Evolutionary conservation across 2,329 filamentous ascomycete species (phyloP), one percentile per base, ranked within the genome.

Genomic region (Hypoxylon rubiginosum): DNA sequence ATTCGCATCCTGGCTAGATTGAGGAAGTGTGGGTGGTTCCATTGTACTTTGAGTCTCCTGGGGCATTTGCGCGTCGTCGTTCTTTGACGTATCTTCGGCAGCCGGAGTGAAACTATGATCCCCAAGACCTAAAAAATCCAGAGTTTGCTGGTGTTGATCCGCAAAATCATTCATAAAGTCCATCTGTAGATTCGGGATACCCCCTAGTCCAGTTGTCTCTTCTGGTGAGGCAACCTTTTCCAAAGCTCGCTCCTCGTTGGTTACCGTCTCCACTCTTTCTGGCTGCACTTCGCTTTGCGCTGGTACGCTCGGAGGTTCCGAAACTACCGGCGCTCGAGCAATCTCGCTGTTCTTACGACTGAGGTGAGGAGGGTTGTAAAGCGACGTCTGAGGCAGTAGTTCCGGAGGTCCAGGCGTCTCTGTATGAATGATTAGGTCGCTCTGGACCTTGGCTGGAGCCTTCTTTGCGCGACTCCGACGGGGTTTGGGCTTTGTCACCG

Each of bases 351-450:
- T 62, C 24, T 66, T 67, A 36, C 62, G 62, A 53, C 50, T 60
- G 1, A 64, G 34, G 30, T 71, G 62, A 19, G 76, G 75, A 2
- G 80, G 79, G 50, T 80, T 82, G 68, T 82, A 83, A 7, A 83
- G 74, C 45, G 80, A 82, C 7, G 78, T 82, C 21, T 77, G 77
- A 2, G 82, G 82, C 6, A 84, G 66, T 19, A 83, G 71, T 57
- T 83, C 81, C 2, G 79, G 79, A 7, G 81, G 81, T 1, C 82
- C 82, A 9, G 82, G 82, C 3, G 78, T 80, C 58, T 81, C 82
- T 15, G 79, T 77, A 54, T 80, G 77, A 49, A 83, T 83, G 10
- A 77, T 72, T 28, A 79, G 78, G 13, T 76, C 73, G 19, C 69
- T 70, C 19, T 74, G 69, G 26, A 67, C 56, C 4, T 74, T 72